These are phyloP conservation scores for Halophytophthora batemanensis DNA, from an alignment of 352 stramenopile genomes.

Conservation along the genomic window DNA sequence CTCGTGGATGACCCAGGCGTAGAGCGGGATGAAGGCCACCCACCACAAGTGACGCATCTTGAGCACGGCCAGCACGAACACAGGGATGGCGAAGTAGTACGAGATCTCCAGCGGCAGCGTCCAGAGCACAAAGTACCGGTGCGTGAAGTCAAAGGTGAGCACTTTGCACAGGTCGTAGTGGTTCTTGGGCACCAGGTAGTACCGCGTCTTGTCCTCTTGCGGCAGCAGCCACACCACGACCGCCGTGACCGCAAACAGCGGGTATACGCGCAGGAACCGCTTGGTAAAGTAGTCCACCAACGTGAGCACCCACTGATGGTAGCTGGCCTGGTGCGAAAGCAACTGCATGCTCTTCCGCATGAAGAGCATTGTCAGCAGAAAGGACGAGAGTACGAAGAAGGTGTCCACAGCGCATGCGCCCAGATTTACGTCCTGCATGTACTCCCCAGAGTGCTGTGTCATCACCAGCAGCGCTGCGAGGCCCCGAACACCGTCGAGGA, in stretches of 20 bases:
- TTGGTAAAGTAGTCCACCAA: slow-evolving; percentile 32
- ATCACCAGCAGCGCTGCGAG: slow-evolving; percentile 21
- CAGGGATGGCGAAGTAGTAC: slow-evolving; percentile 28
- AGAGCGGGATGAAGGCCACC: slow-evolving; percentile 4
- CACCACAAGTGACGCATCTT: slow-evolving; percentile 11
- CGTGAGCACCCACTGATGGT: slow-evolving; percentile 1
- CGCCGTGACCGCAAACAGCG: slow-evolving; percentile 28
- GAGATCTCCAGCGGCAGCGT: slow-evolving; percentile 31
- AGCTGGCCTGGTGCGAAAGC: slow-evolving; percentile 3
- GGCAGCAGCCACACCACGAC: slow-evolving; percentile 18
- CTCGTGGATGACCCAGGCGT: slow-evolving; percentile 7
- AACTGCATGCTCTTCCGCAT: slow-evolving; percentile 14
- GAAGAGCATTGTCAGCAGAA: slow-evolving; percentile 25
- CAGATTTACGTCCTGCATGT: slow-evolving; percentile 8
- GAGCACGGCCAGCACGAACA: slow-evolving; percentile 14
- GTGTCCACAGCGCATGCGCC: slow-evolving; percentile 15
- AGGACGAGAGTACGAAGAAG: slow-evolving; percentile 32
- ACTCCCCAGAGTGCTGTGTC: slow-evolving; percentile 6
- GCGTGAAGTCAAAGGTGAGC: slow-evolving; percentile 17
- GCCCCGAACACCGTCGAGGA: slow-evolving; percentile 23
- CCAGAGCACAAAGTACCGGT: slow-evolving; percentile 34
- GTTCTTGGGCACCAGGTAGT: slow-evolving; percentile 13
- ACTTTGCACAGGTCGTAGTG: slow-evolving; percentile 26
- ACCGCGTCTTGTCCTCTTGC: slow-evolving; percentile 5
- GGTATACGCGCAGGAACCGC: slow-evolving; percentile 41